Evolutionary conservation across 768 basidiomycete genomes (phyloP).

Genomic region (Kwoniella sp.): DNA sequence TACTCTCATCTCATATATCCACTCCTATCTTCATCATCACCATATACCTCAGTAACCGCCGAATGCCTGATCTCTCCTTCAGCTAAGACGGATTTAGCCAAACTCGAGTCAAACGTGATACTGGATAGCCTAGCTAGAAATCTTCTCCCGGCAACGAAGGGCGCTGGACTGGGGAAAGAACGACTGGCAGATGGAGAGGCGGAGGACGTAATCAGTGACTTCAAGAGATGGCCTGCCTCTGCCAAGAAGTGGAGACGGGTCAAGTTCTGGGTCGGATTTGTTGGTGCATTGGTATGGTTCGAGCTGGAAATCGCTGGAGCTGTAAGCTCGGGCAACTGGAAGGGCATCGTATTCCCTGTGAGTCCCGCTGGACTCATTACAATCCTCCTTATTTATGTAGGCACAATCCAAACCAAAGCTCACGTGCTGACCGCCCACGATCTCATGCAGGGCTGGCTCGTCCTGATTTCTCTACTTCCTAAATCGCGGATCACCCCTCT

Average conservation of each 20-base stretch:
- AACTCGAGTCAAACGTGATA: slow-evolving; percentile 44
- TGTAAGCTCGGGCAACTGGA: slow-evolving; percentile 23
- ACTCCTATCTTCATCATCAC: neutral
- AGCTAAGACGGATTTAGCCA: slow-evolving; percentile 33
- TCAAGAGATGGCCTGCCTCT: slow-evolving; percentile 8
- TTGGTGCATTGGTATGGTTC: slow-evolving; percentile 34
- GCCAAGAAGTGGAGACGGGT: slow-evolving; percentile 25
- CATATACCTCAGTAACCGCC: slow-evolving; percentile 11
- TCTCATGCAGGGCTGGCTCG: slow-evolving; percentile 28
- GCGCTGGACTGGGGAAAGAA: neutral
- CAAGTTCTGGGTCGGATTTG: slow-evolving; percentile 24
- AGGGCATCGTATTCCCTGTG: slow-evolving; percentile 36
- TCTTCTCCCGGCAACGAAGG: slow-evolving; percentile 17
- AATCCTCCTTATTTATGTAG: too few species aligned
- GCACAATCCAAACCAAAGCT: too few species aligned
- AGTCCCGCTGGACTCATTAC: too few species aligned
- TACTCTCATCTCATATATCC: neutral
- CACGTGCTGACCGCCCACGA: too few species aligned
- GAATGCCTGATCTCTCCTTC: slow-evolving; percentile 31
- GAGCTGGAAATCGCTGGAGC: slow-evolving; percentile 27
- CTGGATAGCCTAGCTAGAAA: slow-evolving; percentile 35
- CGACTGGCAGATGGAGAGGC: slow-evolving; percentile 22
- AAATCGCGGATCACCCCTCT: slow-evolving; percentile 29
- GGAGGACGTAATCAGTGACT: slow-evolving; percentile 31
- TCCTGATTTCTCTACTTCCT: slow-evolving; percentile 29